Evolutionary conservation across 257 asterid genomes (phyloP), one percentile per base, ranked within the genome.

Genomic region (Misopates orontium): DNA sequence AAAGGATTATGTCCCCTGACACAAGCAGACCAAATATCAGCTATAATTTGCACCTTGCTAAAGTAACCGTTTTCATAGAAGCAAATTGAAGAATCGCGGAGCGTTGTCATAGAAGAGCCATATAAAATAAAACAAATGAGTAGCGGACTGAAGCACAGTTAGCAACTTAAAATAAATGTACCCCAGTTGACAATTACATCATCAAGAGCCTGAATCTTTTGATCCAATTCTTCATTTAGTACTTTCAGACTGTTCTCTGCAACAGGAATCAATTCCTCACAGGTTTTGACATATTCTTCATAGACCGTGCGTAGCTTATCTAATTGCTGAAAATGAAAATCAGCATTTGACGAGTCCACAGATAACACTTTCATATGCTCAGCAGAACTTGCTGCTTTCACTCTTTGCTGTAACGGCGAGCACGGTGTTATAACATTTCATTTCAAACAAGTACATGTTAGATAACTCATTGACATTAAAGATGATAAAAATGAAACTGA

Each of bases 151-250:
- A 20, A 67, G 21, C 56, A 69, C 39, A 47, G 52, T 20, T 18
- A 32, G 40, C 56, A 25, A 40, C 25, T 10, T 36, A 67, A 73
- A 70, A 62, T 55, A 57, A 68, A 69, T 56, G 60, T 48, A 67
- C 58, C 52, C 44, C 52, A 67, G 55, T 67, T 60, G 72, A 62
- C 22, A 65, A 57, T 82, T 88, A 94, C 99, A 83, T 94, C 99
- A 74, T 94, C 96, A 68, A 84, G 96, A 75, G 90, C 86, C 78
- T 86, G 97, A 76, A 80, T 83, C 79, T 85, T 86, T 66, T 80
- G 83, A 45, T 82, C 84, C 82, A 94, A 79, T 45, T 90, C 97
- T 78, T 80, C 95, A 61, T 80, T 81, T 63, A 90, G 81, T 77
- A 82, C 87, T 61, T 68, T 77, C 69, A 90, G 77, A 60, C 77